Evolutionary conservation across 176 grass and related monocot species (phyloP), one percentile per base, ranked within the genome.

Genomic region (Triticum dicoccoides): DNA sequence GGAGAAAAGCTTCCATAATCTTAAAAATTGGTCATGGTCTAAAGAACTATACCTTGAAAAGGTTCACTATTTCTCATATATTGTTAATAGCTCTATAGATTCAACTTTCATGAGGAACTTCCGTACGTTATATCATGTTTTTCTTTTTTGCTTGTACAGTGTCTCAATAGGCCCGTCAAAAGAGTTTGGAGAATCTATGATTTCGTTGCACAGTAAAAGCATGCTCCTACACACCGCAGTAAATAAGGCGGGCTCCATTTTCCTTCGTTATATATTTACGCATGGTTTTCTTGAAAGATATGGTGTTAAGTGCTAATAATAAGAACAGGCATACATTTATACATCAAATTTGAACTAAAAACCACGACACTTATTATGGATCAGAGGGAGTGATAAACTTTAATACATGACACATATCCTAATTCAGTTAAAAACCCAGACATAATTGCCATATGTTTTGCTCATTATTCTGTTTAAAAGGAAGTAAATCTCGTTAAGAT

Each of bases 121-220:
- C 33, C 42, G 3, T 84, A 17, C 11, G 1, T 32, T 30, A 47
- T n/a, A 11, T 14, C 18, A 44, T 44, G 42, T 44, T 44, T 65
- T 64, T 20, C 39, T 51, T 15, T 78, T 67, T 15, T 85, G 20
- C 9, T 54, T 66, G 32, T 34, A 66, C 3, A 44, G 10, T 44
- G 41, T 59, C 45, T 25, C 41, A 54, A 3, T 61, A 80, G 23
- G 25, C n/a, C n/a, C 3, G 12, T 20, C 21, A 52, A n/a, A 79
- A 59, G 9, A 20, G 25, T 77, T 83, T 1, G 21, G 13, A 64
- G 59, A 80, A 2, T 64, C 11, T 38, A 56, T 56, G 20, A 58
- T 82, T 71, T 71, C 41, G 66, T 83, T 83, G 51, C 49, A 25
- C 68, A n/a, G 47, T 70, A 11, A 68, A 69, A 69, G 63, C 63